Conservation (phyloP, 2,329 filamentous ascomycete genomes). For the Rhexocercosporidium sp. region DNA sequence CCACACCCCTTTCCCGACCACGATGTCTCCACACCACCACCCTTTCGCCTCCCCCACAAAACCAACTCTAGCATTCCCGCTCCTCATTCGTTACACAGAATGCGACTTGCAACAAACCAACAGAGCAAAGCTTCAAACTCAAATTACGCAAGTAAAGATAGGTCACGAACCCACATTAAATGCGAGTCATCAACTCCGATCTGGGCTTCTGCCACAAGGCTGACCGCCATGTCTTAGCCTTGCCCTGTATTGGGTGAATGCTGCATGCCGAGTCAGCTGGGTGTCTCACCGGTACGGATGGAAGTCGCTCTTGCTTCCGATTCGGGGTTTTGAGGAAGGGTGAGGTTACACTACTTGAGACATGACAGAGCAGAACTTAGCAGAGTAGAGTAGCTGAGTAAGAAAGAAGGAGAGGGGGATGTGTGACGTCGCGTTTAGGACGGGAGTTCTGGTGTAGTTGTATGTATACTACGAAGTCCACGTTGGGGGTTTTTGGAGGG, state of each 20-base stretch:
- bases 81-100: slow-evolving; percentile 22
- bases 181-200: slow-evolving; percentile 11
- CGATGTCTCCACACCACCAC: neutral
- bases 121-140: neutral
- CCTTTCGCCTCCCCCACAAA: neutral
- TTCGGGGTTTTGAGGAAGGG: neutral
- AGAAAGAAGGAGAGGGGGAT: neutral
- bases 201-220: neutral
- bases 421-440: neutral
- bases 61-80: neutral
- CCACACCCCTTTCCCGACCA: neutral
- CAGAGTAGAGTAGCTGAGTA: neutral
- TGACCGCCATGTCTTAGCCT: slow-evolving; percentile 6
- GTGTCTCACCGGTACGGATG: neutral
- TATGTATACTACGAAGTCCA: neutral
- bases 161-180: slow-evolving; percentile 8
- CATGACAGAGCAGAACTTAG: neutral
- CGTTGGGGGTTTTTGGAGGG: neutral
- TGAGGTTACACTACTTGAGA: neutral
- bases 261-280: slow-evolving; percentile 9
- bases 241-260: slow-evolving; percentile 14
- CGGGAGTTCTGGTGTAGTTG: neutral
- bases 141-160: neutral
- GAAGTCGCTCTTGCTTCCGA: neutral
- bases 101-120: slow-evolving; percentile 24